A percentile compares a stretch with the other conserved stretches of the same genome.
Conservation (phyloP, 768 basidiomycete species). For the Harrya chromipes region DNA sequence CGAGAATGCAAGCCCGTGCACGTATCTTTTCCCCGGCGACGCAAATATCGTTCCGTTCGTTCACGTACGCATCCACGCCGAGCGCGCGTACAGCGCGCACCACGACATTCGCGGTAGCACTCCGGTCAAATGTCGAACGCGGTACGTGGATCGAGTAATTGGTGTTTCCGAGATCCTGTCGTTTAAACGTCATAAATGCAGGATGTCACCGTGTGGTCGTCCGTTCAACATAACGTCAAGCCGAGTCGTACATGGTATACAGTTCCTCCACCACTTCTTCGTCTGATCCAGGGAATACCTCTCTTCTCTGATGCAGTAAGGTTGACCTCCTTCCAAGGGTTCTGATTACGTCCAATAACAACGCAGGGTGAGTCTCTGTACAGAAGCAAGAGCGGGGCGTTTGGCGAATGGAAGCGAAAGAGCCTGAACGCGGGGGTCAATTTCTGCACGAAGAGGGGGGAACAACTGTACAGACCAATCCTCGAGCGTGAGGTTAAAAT, state of each 20-base stretch:
- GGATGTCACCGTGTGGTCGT: background rate
- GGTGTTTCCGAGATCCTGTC: constrained; percentile 92
- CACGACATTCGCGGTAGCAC: constrained; percentile 73
- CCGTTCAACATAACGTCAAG: background rate
- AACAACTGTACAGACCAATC: constrained; percentile 62
- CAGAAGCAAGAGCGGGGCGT: constrained; percentile 74
- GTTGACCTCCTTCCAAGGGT: constrained; percentile 98
- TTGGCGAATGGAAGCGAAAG: constrained; percentile 70
- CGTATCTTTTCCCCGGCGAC: constrained; percentile 87
- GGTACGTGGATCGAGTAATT: constrained; percentile 96
- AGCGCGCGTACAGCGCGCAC: constrained; percentile 72
- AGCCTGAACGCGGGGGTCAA: constrained; percentile 45
- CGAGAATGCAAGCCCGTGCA: constrained; percentile 18
- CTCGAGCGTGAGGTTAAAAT: constrained; percentile 87
- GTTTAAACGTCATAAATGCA: background rate
- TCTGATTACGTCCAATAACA: constrained; percentile 94
- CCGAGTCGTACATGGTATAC: constrained; percentile 82
- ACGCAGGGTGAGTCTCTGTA: constrained; percentile 90
- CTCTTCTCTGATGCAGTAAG: constrained; percentile 49
- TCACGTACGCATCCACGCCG: constrained; percentile 74
- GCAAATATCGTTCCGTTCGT: constrained; percentile 90
- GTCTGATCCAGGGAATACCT: constrained; percentile 73
- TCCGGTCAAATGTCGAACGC: constrained; percentile 73
- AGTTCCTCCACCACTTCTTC: constrained; percentile 91
- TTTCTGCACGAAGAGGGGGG: constrained; percentile 27